Evolutionary conservation across 345 rosid species (phyloP), one percentile per base, ranked within the genome.

Genomic region (Brassica nigra): DNA sequence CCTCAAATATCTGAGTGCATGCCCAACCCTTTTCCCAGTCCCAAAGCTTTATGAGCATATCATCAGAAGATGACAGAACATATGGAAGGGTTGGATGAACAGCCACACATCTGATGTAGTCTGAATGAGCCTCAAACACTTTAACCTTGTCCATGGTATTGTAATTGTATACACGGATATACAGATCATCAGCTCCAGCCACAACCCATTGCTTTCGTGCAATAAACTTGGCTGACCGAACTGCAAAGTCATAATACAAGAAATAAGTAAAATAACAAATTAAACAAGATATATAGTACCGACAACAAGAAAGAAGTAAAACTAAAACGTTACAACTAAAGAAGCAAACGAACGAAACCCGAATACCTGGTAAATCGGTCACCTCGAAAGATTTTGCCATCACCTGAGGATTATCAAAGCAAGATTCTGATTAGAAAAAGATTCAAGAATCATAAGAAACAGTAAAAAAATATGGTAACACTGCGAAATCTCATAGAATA

Each of bases 21-120:
- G 83, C 86, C 99, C 99, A 96, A 76, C 92, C 93, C 83, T 93
- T 93, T 81, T 96, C 99, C 99, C 99, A 96, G 78, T 96, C 98
- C 99, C 99, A 96, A 75, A 96, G 93, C 85, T 96, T 96, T 66
- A 96, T 90, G 79, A 91, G 97, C 97, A 90, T 96, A 85, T 96
- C 99, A 90, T 96, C 99, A 28, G 99, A 96, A 36, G 97, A 86
- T 59, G 99, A 93, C 82, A 96, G 76, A 84, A 96, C 92, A 77
- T 88, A 92, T 4, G 99, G 98, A 77, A 89, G 91, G 6, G 90
- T 90, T 57, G 98, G 99, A 83, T 96, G 99, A 77, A 93, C 94
- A 52, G 97, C 90, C 80, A 96, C 89, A 54, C 97, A 90, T 81
- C 99, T 89, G 73, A 96, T 93, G 88, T 86, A 96, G 82, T 96